A percentile compares a stretch with the other conserved stretches of the same genome.
Evolutionary conservation across 1,284 basidiomycete species (phyloP).

Genomic region (Abortiporus biennis): DNA sequence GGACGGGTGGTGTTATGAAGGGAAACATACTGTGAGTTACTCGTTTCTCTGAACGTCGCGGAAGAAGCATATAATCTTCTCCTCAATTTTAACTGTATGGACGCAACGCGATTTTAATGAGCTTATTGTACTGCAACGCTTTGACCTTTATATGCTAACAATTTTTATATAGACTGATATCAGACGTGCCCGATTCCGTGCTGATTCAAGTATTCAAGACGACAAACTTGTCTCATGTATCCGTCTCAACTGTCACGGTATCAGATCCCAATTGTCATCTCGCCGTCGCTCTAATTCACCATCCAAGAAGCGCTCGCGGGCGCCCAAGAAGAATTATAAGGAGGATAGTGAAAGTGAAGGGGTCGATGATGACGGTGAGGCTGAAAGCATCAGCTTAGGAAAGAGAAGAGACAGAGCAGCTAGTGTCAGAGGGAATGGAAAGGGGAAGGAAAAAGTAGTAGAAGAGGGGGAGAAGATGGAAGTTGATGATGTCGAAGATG

Average conservation of each 20-base stretch:
- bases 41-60: too few relatives aligned
- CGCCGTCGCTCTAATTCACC: conserved; percentile 22
- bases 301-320: too few relatives aligned
- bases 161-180: conserved; percentile 47
- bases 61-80: too few relatives aligned
- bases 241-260: conserved; percentile 43
- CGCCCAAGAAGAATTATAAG: conserved; percentile 19
- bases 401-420: conserved; percentile 8
- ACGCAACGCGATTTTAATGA: too few relatives aligned
- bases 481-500: conserved; percentile 19
- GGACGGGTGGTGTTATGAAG: conserved; percentile 81
- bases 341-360: conserved; percentile 25
- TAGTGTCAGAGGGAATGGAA: conserved; percentile 14
- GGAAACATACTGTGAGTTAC: conserved; percentile 62
- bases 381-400: conserved; percentile 23
- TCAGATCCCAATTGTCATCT: conserved; percentile 26
- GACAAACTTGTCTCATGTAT: conserved; percentile 64
- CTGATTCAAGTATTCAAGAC: conserved; percentile 59
- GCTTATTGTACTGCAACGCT: too few relatives aligned
- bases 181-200: conserved; percentile 71
- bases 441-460: conserved; percentile 13
- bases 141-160: conserved; percentile 4
- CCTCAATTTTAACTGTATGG: too few relatives aligned
- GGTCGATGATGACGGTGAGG: conserved; percentile 26
- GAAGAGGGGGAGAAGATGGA: conserved; percentile 22